A percentile compares a stretch with the other conserved stretches of the same genome.
These are phyloP conservation scores for Aegilops bicornis DNA, from an alignment of 176 grass and related monocot species.

Conservation along the genomic window DNA sequence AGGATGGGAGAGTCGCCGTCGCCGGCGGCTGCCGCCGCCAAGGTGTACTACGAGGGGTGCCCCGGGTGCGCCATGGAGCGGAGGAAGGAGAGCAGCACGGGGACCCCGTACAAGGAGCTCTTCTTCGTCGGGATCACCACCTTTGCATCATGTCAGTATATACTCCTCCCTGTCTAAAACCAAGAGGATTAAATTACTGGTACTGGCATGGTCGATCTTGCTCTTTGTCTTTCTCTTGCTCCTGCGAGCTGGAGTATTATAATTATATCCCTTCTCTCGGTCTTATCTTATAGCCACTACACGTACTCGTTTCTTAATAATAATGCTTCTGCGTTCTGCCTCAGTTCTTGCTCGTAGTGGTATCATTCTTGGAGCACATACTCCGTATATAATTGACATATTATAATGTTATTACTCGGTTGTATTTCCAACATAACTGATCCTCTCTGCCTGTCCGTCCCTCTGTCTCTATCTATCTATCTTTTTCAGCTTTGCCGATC, in stretches of 20 bases:
- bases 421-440: background rate
- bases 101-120: slow-evolving; percentile 59
- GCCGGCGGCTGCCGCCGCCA: background rate
- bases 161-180: no score
- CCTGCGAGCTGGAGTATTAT: background rate
- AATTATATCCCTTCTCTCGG: background rate
- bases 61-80: slow-evolving; percentile 53
- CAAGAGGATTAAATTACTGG: background rate
- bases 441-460: background rate
- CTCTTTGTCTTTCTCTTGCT: background rate
- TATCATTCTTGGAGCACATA: background rate
- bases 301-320: background rate
- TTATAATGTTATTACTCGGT: background rate
- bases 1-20: slow-evolving; percentile 20
- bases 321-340: background rate
- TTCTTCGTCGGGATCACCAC: slow-evolving; percentile 43
- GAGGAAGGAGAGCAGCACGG: slow-evolving; percentile 32
- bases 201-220: background rate
- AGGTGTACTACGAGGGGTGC: slow-evolving; percentile 43
- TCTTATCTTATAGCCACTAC: background rate
- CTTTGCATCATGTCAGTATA: slow-evolving; percentile 37
- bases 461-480: background rate
- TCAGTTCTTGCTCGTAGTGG: background rate
- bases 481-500: slow-evolving; percentile 73
- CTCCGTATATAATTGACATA: background rate